Conservation (phyloP, 179 eudicot genomes). For the Monotropa hypopitys region DNA sequence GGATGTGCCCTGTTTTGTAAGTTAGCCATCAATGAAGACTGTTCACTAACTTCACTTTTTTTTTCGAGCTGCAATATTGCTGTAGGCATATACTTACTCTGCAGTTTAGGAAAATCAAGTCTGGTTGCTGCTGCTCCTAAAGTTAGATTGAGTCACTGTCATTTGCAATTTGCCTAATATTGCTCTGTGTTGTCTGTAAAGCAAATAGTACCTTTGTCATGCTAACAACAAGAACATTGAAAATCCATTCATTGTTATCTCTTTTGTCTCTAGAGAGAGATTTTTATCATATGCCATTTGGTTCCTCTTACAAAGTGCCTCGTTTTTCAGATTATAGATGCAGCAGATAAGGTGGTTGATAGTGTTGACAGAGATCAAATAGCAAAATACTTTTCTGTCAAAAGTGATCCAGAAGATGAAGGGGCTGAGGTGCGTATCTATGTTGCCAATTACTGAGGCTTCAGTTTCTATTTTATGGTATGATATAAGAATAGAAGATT, state of each 20-base stretch:
- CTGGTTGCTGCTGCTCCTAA: background rate
- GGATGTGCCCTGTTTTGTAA: no score
- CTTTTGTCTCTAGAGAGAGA: background rate
- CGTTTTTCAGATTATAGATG: conserved; percentile 47
- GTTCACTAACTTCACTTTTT: no score
- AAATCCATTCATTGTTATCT: background rate
- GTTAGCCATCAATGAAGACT: no score
- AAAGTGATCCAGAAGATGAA: conserved; percentile 85
- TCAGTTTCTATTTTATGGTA: background rate
- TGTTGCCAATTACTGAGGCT: background rate
- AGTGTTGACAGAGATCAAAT: conserved; percentile 76
- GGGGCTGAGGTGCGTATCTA: conserved; percentile 55
- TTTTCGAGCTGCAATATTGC: no score
- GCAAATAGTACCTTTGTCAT: background rate
- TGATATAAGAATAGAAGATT: background rate
- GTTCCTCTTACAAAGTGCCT: background rate
- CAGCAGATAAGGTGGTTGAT: conserved; percentile 76
- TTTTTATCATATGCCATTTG: background rate
- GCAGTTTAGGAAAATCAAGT: background rate
- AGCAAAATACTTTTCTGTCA: conserved; percentile 57
- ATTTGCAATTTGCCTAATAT: background rate
- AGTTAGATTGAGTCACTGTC: background rate
- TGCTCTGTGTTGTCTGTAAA: background rate
- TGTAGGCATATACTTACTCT: no score
- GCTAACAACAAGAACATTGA: background rate